Conservation (phyloP, 208 protist genomes). For the Trypanosoma mega region DNA sequence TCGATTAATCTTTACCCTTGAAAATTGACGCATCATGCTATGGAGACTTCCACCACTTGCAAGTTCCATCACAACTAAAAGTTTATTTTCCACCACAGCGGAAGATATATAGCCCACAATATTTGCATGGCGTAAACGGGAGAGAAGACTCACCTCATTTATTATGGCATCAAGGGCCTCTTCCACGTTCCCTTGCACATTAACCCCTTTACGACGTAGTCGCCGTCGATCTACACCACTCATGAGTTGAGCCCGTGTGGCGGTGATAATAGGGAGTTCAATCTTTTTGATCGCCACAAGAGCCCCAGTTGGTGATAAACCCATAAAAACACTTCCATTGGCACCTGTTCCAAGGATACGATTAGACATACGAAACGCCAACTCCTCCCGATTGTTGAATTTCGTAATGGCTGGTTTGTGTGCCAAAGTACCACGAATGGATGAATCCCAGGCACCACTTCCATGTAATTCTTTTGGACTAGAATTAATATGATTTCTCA, state of each 20-base stretch:
- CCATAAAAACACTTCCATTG: conserved; percentile 61
- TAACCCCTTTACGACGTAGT: conserved; percentile 32
- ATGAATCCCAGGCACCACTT: background rate
- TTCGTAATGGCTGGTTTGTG: conserved; percentile 10
- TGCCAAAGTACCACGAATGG: background rate
- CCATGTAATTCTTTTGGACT: background rate
- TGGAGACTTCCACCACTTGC: conserved; percentile 75
- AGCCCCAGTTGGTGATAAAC: conserved; percentile 55
- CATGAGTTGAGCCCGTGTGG: conserved; percentile 21
- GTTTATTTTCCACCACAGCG: conserved; percentile 19
- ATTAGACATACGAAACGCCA: conserved; percentile 49
- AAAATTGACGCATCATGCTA: conserved; percentile 50
- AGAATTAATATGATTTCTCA: background rate
- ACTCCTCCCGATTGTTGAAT: conserved; percentile 39
- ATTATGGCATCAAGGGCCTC: conserved; percentile 43
- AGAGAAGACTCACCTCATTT: conserved; percentile 72
- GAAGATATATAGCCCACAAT: conserved; percentile 42
- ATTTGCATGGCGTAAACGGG: conserved; percentile 45
- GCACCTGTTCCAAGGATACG: conserved; percentile 41
- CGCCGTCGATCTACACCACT: conserved; percentile 25
- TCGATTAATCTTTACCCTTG: conserved; percentile 39
- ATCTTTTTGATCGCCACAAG: conserved; percentile 77
- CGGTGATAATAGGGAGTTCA: conserved; percentile 32
- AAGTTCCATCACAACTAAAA: conserved; percentile 86
- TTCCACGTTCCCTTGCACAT: conserved; percentile 22